Evolutionary conservation across 176 grass and related monocot species (phyloP).

Genomic region (Phoenix roebelenii): DNA sequence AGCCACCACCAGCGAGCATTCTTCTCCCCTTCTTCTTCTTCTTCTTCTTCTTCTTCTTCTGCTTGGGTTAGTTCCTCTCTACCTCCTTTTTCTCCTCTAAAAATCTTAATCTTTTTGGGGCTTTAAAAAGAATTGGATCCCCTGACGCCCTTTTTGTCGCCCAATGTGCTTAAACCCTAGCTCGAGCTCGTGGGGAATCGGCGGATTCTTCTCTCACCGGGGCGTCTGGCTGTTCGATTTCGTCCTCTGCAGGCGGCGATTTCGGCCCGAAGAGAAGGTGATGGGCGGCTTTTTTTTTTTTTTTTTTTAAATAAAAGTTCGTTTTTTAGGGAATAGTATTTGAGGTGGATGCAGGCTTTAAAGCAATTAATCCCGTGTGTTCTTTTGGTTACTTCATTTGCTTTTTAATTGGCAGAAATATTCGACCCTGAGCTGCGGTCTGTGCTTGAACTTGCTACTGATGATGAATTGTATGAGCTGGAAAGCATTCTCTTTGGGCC

Average conservation of each 20-base stretch:
- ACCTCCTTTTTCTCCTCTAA: no score
- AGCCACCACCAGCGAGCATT: neutral
- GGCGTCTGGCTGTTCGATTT: neutral
- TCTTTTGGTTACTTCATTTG: neutral
- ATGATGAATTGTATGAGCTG: slow-evolving; percentile 69
- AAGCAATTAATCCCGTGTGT: neutral
- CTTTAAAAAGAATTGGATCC: no score
- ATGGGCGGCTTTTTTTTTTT: neutral
- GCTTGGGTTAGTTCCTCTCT: neutral
- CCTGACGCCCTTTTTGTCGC: no score
- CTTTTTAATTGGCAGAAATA: slow-evolving; percentile 22
- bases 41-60: neutral
- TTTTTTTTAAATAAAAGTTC: no score
- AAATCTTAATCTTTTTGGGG: no score
- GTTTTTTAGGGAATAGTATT: neutral
- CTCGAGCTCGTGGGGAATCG: neutral
- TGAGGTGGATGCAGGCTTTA: neutral
- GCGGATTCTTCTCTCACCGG: neutral
- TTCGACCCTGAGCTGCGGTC: slow-evolving; percentile 77
- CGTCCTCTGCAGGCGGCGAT: neutral
- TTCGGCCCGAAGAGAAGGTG: slow-evolving; percentile 3
- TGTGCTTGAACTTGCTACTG: slow-evolving; percentile 77
- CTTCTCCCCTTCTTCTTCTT: neutral
- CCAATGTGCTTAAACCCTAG: neutral
- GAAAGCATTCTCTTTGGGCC: slow-evolving; percentile 74